These are phyloP conservation scores for Knoxdaviesia proteae DNA, from an alignment of 2,329 filamentous ascomycete genomes.

Conservation along the genomic window DNA sequence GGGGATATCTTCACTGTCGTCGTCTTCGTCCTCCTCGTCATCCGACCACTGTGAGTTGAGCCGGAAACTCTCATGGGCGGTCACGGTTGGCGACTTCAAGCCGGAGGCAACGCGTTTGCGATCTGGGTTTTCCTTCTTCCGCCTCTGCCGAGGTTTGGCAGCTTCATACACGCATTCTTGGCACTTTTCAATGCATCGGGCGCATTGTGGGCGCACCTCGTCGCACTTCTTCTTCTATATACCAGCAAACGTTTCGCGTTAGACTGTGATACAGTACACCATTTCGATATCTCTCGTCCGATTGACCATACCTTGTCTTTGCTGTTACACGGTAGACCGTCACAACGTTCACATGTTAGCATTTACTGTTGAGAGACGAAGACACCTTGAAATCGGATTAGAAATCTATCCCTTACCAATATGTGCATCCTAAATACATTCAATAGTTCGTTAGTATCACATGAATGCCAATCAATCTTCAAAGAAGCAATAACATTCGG, in stretches of 20 bases:
- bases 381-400: neutral
- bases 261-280: too few species aligned
- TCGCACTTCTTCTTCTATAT: slow-evolving; percentile 37
- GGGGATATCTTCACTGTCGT: too few species aligned
- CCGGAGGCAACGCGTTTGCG: neutral
- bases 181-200: slow-evolving; percentile 26
- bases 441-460: slow-evolving; percentile 1
- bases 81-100: neutral
- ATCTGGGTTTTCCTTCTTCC: slow-evolving; percentile 11
- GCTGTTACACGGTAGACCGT: slow-evolving; percentile 11
- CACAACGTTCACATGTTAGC: neutral
- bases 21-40: neutral
- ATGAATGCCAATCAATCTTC: neutral
- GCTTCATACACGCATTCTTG: slow-evolving; percentile 29
- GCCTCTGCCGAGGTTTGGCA: slow-evolving; percentile 18
- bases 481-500: neutral
- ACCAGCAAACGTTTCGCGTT: too few species aligned
- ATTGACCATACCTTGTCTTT: slow-evolving; percentile 28
- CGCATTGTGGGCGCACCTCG: slow-evolving; percentile 27
- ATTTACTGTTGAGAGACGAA: neutral
- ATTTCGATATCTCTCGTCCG: neutral
- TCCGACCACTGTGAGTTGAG: neutral
- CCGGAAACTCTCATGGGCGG: neutral
- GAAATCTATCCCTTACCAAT: slow-evolving; percentile 21
- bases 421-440: slow-evolving; percentile 21